These are phyloP conservation scores for Aspergillus wentii DNA, from an alignment of 495 filamentous ascomycete genomes.

Conservation along the genomic window DNA sequence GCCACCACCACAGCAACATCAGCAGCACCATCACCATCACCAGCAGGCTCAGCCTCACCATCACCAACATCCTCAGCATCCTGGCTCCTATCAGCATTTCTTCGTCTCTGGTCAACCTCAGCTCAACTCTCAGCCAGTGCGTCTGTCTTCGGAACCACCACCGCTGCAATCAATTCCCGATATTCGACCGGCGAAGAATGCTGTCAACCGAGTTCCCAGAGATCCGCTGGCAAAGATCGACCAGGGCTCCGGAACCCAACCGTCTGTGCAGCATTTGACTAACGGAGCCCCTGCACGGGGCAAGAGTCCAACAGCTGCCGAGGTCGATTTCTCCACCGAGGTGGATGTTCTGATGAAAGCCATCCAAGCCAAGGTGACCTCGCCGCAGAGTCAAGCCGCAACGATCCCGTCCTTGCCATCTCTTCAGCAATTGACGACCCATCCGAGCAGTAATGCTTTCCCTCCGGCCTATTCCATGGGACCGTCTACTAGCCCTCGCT, in stretches of 20 bases:
- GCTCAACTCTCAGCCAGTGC: conserved; percentile 22
- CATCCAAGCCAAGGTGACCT: conserved; percentile 66
- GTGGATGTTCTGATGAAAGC: conserved; percentile 91
- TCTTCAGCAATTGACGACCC: conserved; percentile 29
- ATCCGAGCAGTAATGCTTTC: conserved; percentile 14
- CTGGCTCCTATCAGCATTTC: conserved; percentile 25
- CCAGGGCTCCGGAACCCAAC: conserved; percentile 3
- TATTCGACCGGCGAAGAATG: conserved; percentile 39
- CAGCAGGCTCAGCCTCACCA: conserved; percentile 22
- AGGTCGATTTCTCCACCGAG: conserved; percentile 68
- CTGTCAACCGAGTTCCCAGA: conserved; percentile 25
- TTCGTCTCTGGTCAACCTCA: conserved; percentile 26
- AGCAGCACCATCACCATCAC: conserved; percentile 24
- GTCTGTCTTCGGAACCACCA: conserved; percentile 28
- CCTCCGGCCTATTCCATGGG: conserved; percentile 23
- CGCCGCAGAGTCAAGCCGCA: conserved; percentile 12
- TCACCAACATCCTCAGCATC: conserved; percentile 16
- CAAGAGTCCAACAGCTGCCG: conserved; percentile 18
- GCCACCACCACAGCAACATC: conserved; percentile 19
- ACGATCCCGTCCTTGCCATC: conserved; percentile 29
- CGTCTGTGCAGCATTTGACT: conserved; percentile 1
- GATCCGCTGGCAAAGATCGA: conserved; percentile 18
- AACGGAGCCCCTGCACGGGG: conserved; percentile 5
- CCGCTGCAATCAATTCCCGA: conserved; percentile 29
- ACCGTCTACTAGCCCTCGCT: conserved; percentile 14